Percentiles rank a stretch among this genome's conserved stretches.
Conservation (phyloP, 805 yeast species). For the Starmerella bombi region DNA sequence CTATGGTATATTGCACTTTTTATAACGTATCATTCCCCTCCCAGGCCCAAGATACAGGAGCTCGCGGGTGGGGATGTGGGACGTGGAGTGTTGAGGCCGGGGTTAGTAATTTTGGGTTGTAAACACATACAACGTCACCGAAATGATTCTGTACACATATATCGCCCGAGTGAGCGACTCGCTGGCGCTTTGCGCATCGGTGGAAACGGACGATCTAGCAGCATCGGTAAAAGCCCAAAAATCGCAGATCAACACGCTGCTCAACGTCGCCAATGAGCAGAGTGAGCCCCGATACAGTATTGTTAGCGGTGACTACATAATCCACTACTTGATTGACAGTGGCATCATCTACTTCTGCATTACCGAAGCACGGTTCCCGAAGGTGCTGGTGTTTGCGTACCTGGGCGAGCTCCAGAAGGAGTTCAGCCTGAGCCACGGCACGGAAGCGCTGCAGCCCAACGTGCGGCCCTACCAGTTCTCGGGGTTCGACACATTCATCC, state of each 20-base stretch:
- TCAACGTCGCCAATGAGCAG: constrained; percentile 60
- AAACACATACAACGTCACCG: no score
- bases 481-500: constrained; percentile 55
- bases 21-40: no score
- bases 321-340: constrained; percentile 55
- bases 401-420: constrained; percentile 69
- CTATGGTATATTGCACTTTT: no score
- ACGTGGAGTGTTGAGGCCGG: no score
- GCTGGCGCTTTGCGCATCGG: constrained; percentile 81
- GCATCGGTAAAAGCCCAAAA: constrained; percentile 58
- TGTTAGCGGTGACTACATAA: constrained; percentile 59
- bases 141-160: constrained; percentile 27
- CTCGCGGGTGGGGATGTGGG: no score
- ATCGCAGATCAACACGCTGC: constrained; percentile 65
- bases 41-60: no score
- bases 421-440: constrained; percentile 69
- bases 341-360: constrained; percentile 67
- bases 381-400: constrained; percentile 80
- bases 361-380: constrained; percentile 66
- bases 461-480: constrained; percentile 87
- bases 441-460: constrained; percentile 42
- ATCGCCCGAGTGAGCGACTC: constrained; percentile 30
- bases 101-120: no score
- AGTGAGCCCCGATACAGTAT: constrained; percentile 77
- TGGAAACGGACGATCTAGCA: constrained; percentile 56